A percentile compares a stretch with the other conserved stretches of the same genome.
These are phyloP conservation scores for Pyricularia pennisetigena DNA, from an alignment of 2,329 filamentous ascomycete species.

Conservation along the genomic window DNA sequence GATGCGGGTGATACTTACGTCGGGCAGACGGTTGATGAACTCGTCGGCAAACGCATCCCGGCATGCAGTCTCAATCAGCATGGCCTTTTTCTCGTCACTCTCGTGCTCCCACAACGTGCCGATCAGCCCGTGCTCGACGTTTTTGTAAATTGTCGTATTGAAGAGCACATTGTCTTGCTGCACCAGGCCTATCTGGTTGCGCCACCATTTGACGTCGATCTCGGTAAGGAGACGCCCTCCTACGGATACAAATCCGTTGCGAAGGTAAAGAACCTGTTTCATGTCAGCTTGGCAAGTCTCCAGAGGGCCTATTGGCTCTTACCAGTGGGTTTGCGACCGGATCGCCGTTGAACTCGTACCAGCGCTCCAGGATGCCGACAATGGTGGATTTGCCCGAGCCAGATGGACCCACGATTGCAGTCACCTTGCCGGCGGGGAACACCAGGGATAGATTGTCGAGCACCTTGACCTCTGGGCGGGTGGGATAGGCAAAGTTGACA, in stretches of 20 bases:
- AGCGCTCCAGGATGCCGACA: slow-evolving; percentile 58
- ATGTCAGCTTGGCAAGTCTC: background rate
- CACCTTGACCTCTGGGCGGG: slow-evolving; percentile 32
- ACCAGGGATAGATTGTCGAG: slow-evolving; percentile 39
- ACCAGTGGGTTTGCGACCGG: slow-evolving; percentile 17
- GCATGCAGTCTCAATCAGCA: slow-evolving; percentile 54
- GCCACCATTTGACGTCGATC: slow-evolving; percentile 52
- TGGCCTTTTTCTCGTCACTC: slow-evolving; percentile 31
- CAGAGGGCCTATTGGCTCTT: background rate
- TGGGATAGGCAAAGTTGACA: slow-evolving; percentile 59
- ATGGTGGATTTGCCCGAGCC: slow-evolving; percentile 78
- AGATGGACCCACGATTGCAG: slow-evolving; percentile 72
- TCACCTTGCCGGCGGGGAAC: slow-evolving; percentile 58
- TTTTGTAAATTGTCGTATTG: slow-evolving; percentile 38
- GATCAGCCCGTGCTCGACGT: slow-evolving; percentile 42
- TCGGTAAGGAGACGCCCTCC: slow-evolving; percentile 20
- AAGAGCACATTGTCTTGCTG: slow-evolving; percentile 32
- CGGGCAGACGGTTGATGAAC: slow-evolving; percentile 54
- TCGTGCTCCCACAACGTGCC: slow-evolving; percentile 27
- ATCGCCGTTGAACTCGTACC: slow-evolving; percentile 51
- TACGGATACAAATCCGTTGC: slow-evolving; percentile 15
- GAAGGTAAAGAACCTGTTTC: slow-evolving; percentile 12
- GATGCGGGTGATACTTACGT: slow-evolving; percentile 22
- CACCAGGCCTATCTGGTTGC: slow-evolving; percentile 33
- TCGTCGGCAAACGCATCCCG: slow-evolving; percentile 60